Evolutionary conservation across 177 flowering plant genomes (phyloP).

Genomic region (Vitis hybrid): DNA sequence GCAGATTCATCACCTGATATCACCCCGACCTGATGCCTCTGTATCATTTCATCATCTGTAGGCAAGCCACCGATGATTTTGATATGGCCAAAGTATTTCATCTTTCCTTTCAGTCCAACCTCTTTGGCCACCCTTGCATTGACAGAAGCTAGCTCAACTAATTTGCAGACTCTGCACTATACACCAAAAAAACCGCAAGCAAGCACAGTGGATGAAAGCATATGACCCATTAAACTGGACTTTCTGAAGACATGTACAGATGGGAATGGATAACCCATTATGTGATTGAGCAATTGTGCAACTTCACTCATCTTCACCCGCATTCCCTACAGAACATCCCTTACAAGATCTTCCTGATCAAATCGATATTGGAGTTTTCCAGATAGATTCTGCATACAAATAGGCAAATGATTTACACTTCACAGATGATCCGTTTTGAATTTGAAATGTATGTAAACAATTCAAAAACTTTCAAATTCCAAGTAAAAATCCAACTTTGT

Average conservation of each 20-base stretch:
- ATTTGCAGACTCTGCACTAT: constrained; percentile 24
- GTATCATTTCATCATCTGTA: background rate
- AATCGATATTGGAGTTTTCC: constrained; percentile 26
- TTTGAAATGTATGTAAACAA: background rate
- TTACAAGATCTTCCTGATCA: constrained; percentile 24
- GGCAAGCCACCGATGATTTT: background rate
- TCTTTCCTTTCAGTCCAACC: constrained; percentile 18
- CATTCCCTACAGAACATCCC: constrained; percentile 28
- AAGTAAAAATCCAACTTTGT: constrained; percentile 21
- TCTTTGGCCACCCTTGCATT: constrained; percentile 3
- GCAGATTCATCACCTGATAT: constrained; percentile 34
- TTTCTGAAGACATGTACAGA: constrained; percentile 27
- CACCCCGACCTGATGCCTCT: constrained; percentile 19
- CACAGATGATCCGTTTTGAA: background rate
- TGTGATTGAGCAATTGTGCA: constrained; percentile 32
- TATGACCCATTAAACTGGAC: constrained; percentile 33
- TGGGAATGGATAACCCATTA: constrained; percentile 17
- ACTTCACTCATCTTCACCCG: constrained; percentile 9
- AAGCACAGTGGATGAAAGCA: constrained; percentile 43
- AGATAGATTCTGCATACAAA: constrained; percentile 32
- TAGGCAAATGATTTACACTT: background rate
- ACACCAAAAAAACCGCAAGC: constrained; percentile 31
- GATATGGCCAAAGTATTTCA: constrained; percentile 4
- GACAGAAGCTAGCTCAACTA: constrained; percentile 28
- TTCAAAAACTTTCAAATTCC: background rate